phyloP scores from a whole-genome alignment of 2,329 filamentous ascomycete genomes.

The Huntiella moniliformis region DNA sequence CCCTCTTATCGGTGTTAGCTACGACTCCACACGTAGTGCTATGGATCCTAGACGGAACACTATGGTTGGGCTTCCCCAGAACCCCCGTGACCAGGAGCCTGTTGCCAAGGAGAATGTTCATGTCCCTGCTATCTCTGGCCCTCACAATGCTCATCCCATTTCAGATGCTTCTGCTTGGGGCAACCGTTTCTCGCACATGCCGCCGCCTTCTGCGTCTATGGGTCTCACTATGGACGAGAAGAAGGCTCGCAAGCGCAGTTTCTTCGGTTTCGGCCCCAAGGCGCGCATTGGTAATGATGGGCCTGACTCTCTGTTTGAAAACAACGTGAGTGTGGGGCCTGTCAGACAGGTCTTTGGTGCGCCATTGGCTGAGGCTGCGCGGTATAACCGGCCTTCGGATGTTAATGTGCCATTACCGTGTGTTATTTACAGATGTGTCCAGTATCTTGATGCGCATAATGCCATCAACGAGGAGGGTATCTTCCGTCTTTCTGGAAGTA shows the following conservation, averaged over 20 bases:
- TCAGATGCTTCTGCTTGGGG: slow-evolving; percentile 72
- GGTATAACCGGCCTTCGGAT: slow-evolving; percentile 55
- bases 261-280: slow-evolving; percentile 52
- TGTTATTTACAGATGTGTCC: slow-evolving; percentile 86
- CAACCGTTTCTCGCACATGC: slow-evolving; percentile 35
- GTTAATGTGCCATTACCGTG: slow-evolving; percentile 63
- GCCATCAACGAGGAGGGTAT: slow-evolving; percentile 82
- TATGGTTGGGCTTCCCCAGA: slow-evolving; percentile 19
- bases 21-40: slow-evolving; percentile 32
- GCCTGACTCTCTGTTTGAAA: slow-evolving; percentile 34
- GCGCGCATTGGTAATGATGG: slow-evolving; percentile 38
- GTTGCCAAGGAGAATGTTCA: slow-evolving; percentile 20
- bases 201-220: background rate
- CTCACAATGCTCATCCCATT: slow-evolving; percentile 69
- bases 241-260: slow-evolving; percentile 58
- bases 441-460: slow-evolving; percentile 71
- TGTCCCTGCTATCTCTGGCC: slow-evolving; percentile 47
- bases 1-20: slow-evolving; percentile 36
- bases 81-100: slow-evolving; percentile 16
- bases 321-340: slow-evolving; percentile 30
- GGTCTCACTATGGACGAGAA: slow-evolving; percentile 47
- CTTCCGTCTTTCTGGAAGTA: slow-evolving; percentile 92
- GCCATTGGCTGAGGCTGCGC: slow-evolving; percentile 68
- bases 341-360: slow-evolving; percentile 66
- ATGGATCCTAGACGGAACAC: slow-evolving; percentile 19